Evolutionary conservation across 805 yeast genomes (phyloP), one percentile per base, ranked within the genome.

Genomic region (Yarrowia divulgata): DNA sequence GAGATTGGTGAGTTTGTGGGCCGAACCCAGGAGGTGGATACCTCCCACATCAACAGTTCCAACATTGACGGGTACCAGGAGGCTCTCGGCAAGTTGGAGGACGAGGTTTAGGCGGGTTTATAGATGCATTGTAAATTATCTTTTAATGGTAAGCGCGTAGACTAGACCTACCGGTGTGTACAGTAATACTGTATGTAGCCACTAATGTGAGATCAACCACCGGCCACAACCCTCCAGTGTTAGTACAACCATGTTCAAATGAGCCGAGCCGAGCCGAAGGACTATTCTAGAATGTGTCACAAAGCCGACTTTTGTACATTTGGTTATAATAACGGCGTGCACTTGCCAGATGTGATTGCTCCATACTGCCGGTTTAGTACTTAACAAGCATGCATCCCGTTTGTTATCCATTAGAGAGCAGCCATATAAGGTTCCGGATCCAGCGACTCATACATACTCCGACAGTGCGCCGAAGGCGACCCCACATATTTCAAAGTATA

Each of bases 11-110:
- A 69, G 46, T 69, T 71, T 18, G 73, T 78, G 13, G 69, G 69
- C 42, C 73, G 81, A 23, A 72, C 76, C 16, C 73, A 71, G 45
- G 74, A 76, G 50, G 72, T 80, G 50, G 57, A 37, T 23, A 48
- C 29, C n/a, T 48, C 68, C 7, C 46, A 48, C 16, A 75, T 72
- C n/a, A 71, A 52, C n/a, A 72, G 72, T 55, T 64, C 19, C 23
- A 71, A 70, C 18, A 69, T 75, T 37, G 72, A 82, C 40, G 77
- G 79, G 16, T 88, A 88, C 75, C 82, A 81, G 69, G 75, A 74
- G 13, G 81, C 85, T 63, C 76, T 88, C 70, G 75, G 78, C 60
- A 75, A 75, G 42, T 76, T 88, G 45, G 86, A 85, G 70, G 74
- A 75, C 48, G 83, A 84, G 72, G 68, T 63, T 48, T 63, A 45